Base-by-base conservation (phyloP, 176 grass and related monocot genomes). In the Zizania latifolia region DNA sequence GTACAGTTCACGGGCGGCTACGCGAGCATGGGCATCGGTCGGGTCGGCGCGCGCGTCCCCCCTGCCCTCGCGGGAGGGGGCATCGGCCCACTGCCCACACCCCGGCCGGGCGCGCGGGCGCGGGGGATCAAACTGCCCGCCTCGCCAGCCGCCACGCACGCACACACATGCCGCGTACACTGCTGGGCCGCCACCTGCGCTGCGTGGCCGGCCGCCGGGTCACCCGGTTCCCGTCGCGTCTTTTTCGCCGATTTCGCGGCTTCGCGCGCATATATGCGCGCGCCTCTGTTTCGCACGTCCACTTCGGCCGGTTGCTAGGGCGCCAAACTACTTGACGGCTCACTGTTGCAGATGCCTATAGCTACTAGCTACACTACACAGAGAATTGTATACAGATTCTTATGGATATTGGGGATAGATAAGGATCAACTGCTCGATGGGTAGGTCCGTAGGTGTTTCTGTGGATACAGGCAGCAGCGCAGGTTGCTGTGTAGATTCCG, bases 161-260 rank as follows among this genome's bases (percentile, higher is more conserved):
- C 48, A 22, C 48, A 4, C 48, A n/a, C 48, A 22, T 53, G 48
- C 48, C 48, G 6, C 34, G n/a, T n/a, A n/a, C n/a, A n/a, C 6
- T 3, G 48, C 48, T 53, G 19, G 48, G 48, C 48, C 48, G 17
- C 48, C 48, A 53, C 48, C 7, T 22, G 19, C 19, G 7, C 46
- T 6, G 34, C 34, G 34, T 6, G 34, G 17, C 17, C 43, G 43
- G 43, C 43, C 43, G 59, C 13, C 32, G 48, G 69, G 26, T 28
- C 77, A 24, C 53, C 24, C 22, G 44, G 57, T 58, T 67, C 51
- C 72, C 70, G 71, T 62, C 55, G 62, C 72, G 72, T 86, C 84
- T 58, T 60, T 71, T 82, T 86, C 56, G 71, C 69, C 62, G 36
- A 58, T 31, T 32, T 67, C 4, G 16, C 8, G 69, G 35, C 75